Base-by-base conservation (phyloP, 2,329 filamentous ascomycete species). In the Pseudogymnoascus sp. region DNA sequence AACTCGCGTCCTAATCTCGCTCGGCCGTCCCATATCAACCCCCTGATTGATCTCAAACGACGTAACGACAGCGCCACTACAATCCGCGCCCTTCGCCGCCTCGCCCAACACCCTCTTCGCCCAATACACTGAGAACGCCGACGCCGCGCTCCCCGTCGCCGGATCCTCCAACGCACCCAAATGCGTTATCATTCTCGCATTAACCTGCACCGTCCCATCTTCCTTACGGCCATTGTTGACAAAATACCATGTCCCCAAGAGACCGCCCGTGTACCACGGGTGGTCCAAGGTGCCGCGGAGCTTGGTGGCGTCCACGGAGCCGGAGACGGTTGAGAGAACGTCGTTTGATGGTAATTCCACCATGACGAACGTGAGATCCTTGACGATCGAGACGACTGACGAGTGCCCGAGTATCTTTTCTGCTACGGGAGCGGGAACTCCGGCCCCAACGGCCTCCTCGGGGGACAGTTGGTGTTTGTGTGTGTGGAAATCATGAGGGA, bases 311-410 rank as follows among this genome's bases (percentile, higher is more conserved):
- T 11, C 73, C 67, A 4, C 75, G 79, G 16, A 93, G 25, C 49
- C 49, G 9, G 25, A 55, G 14, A 33, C 49, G 28, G 25, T 55
- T 11, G 49, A 55, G 7, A 55, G 77, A 6, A 81, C 79, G 30
- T 84, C 84, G 8, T 90, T 73, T 61, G 79, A 80, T 0, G 82
- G 77, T 22, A 94, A 77, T 66, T 83, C 76, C 12, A 89, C 77
- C 33, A 90, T 80, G n/a, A 84, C 74, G 72, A 91, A 92, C 0
- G 83, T 84, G 86, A 92, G 88, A 58, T 89, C 90, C 49, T 84
- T 84, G 36, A 91, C 88, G 52, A 92, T 83, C 66, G 82, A 86
- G 62, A 85, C 79, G 16, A 84, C 69, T 1, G 49, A 19, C 7
- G n/a, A 55, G 12, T 82, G 80, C 7, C 80, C 77, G 12, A 60